Conservation (phyloP, 345 rosid species). For the Schrenkiella parvula region DNA sequence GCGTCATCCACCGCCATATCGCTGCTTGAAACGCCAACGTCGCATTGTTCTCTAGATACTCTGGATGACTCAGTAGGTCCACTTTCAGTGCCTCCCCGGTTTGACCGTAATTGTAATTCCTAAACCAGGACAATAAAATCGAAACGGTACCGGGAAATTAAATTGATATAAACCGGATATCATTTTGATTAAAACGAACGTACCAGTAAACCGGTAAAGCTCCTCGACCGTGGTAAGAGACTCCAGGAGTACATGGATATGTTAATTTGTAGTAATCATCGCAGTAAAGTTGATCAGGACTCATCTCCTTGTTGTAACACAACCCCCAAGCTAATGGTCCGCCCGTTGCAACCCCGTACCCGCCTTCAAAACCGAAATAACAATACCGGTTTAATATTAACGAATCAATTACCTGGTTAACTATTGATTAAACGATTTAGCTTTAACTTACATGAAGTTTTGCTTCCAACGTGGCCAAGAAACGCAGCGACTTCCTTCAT, state of each 20-base stretch:
- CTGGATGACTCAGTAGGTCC: constrained; percentile 65
- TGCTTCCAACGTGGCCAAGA: constrained; percentile 85
- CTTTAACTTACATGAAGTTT: constrained; percentile 52
- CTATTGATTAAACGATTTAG: background rate
- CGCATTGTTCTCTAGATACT: constrained; percentile 67
- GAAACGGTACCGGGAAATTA: background rate
- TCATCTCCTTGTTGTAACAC: constrained; percentile 89
- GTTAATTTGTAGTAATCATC: constrained; percentile 65
- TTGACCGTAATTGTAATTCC: constrained; percentile 88
- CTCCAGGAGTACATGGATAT: constrained; percentile 79
- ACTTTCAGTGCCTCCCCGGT: constrained; percentile 68
- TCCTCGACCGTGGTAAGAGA: constrained; percentile 82
- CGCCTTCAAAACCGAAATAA: constrained; percentile 44
- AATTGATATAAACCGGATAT: background rate
- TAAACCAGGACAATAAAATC: background rate
- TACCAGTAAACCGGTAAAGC: constrained; percentile 87
- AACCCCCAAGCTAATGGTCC: constrained; percentile 93
- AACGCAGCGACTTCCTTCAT: constrained; percentile 71
- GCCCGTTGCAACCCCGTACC: constrained; percentile 90
- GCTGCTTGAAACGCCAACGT: constrained; percentile 80
- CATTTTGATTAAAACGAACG: background rate
- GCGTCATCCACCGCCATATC: constrained; percentile 90
- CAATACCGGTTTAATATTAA: background rate
- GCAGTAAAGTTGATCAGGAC: constrained; percentile 65
- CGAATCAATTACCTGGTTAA: background rate